Conservation (phyloP, 2,329 filamentous ascomycete genomes). For the Colletotrichum trifolii region DNA sequence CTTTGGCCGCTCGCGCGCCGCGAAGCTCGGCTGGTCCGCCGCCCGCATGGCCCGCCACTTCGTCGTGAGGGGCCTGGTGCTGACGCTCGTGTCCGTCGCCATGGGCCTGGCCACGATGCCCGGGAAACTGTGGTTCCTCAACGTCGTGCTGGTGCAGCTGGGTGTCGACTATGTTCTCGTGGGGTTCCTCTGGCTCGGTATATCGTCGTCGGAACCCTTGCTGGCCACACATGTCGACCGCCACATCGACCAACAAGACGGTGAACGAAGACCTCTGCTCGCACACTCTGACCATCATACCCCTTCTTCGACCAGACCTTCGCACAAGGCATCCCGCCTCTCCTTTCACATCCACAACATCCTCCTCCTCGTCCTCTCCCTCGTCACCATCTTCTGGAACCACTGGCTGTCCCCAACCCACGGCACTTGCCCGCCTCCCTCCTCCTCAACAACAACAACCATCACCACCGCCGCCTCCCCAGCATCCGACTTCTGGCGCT, state of each 20-base stretch:
- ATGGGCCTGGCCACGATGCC: conserved; percentile 47
- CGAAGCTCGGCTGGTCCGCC: conserved; percentile 51
- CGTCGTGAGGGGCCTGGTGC: conserved; percentile 47
- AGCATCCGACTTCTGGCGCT: conserved; percentile 42
- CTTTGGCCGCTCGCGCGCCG: conserved; percentile 53
- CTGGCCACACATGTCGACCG: conserved; percentile 43
- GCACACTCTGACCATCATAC: conserved; percentile 11
- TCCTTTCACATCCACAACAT: conserved; percentile 56
- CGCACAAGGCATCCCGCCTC: conserved; percentile 34
- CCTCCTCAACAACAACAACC: neutral
- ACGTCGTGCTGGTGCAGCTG: conserved; percentile 56
- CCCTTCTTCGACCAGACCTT: conserved; percentile 10
- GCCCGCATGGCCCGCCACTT: conserved; percentile 52
- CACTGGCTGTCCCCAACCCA: conserved; percentile 55
- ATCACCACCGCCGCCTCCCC: conserved; percentile 24
- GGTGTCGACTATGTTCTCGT: conserved; percentile 58
- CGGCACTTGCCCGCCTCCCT: conserved; percentile 47
- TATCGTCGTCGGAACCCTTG: conserved; percentile 48
- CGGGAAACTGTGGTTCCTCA: conserved; percentile 55
- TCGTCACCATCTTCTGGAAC: conserved; percentile 58
- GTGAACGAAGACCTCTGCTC: conserved; percentile 47
- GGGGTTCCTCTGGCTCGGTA: conserved; percentile 53
- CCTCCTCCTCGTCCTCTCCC: conserved; percentile 46
- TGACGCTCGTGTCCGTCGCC: conserved; percentile 47
- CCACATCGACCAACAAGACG: conserved; percentile 31